Evolutionary conservation across 352 stramenopile species (phyloP).

Genomic region (Plasmopara viticola): DNA sequence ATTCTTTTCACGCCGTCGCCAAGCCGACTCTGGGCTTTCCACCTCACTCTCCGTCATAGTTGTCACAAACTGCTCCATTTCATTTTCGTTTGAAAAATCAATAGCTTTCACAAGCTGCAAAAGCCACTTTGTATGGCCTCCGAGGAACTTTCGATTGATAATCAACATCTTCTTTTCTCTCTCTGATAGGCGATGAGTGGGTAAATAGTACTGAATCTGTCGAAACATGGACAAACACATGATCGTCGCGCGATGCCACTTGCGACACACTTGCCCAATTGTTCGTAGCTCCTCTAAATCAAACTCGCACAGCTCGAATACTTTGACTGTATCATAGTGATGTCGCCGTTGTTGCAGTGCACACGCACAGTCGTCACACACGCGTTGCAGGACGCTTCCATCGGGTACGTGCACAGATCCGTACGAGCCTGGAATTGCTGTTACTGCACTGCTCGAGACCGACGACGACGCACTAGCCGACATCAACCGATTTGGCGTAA

Average conservation of each 20-base stretch:
- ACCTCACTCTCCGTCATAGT: slow-evolving; percentile 21
- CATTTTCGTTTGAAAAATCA: slow-evolving; percentile 54
- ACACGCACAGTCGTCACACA: slow-evolving; percentile 79
- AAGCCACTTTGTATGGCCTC: slow-evolving; percentile 79
- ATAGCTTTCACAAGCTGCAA: slow-evolving; percentile 80
- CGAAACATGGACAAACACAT: slow-evolving; percentile 87
- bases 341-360: slow-evolving; percentile 71
- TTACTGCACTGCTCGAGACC: slow-evolving; percentile 6
- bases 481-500: slow-evolving; percentile 51
- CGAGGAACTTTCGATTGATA: slow-evolving; percentile 73
- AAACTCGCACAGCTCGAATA: slow-evolving; percentile 78
- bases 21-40: slow-evolving; percentile 11
- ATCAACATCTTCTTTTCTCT: slow-evolving; percentile 69
- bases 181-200: slow-evolving; percentile 63
- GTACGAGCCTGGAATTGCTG: slow-evolving; percentile 28
- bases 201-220: slow-evolving; percentile 85
- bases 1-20: slow-evolving; percentile 20
- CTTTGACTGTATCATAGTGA: slow-evolving; percentile 81
- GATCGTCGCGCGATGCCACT: slow-evolving; percentile 82
- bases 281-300: slow-evolving; percentile 66
- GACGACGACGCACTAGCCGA: slow-evolving; percentile 22
- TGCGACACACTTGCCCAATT: slow-evolving; percentile 75
- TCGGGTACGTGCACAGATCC: slow-evolving; percentile 48
- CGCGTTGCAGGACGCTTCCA: slow-evolving; percentile 68
- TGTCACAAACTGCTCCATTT: slow-evolving; percentile 25